Conservation (phyloP, 1,139 yeast genomes). For the Candida sojae region DNA sequence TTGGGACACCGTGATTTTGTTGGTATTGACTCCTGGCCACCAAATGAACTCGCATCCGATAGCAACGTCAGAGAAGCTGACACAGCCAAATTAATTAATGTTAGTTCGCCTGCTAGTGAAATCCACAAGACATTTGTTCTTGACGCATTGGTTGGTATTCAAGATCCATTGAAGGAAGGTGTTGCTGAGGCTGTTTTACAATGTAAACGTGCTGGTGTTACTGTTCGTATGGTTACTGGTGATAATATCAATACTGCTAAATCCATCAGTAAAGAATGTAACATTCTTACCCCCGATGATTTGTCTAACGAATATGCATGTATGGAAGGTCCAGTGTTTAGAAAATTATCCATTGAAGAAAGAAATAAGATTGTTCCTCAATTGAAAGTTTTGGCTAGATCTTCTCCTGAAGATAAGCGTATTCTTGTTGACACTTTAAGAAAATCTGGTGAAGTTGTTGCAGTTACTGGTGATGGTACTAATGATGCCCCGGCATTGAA, state of each 20-base stretch:
- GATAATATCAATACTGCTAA: constrained; percentile 88
- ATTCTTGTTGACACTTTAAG: constrained; percentile 82
- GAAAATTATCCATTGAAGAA: constrained; percentile 63
- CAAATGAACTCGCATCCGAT: constrained; percentile 37
- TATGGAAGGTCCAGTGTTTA: constrained; percentile 92
- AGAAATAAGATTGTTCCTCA: constrained; percentile 64
- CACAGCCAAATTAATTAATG: constrained; percentile 44
- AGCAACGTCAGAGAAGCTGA: constrained; percentile 44
- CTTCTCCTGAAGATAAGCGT: constrained; percentile 94
- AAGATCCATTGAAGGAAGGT: constrained; percentile 90
- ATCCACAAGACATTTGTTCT: constrained; percentile 38
- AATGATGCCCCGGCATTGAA: constrained; percentile 95
- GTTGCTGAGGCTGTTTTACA: constrained; percentile 85
- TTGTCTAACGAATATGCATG: constrained; percentile 57
- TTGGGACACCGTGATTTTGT: constrained; percentile 74
- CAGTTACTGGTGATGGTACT: constrained; percentile 98
- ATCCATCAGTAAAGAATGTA: constrained; percentile 86
- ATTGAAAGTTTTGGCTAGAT: constrained; percentile 84
- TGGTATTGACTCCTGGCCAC: constrained; percentile 63
- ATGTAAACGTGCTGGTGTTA: constrained; percentile 89
- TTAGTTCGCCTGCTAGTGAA: constrained; percentile 26
- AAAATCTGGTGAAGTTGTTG: constrained; percentile 87
- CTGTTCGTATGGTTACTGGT: constrained; percentile 97
- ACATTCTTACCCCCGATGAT: constrained; percentile 63
- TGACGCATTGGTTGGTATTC: constrained; percentile 85